phyloP scores from a whole-genome alignment of 176 grass and related monocot genomes.

The Phoenix dactylifera region DNA sequence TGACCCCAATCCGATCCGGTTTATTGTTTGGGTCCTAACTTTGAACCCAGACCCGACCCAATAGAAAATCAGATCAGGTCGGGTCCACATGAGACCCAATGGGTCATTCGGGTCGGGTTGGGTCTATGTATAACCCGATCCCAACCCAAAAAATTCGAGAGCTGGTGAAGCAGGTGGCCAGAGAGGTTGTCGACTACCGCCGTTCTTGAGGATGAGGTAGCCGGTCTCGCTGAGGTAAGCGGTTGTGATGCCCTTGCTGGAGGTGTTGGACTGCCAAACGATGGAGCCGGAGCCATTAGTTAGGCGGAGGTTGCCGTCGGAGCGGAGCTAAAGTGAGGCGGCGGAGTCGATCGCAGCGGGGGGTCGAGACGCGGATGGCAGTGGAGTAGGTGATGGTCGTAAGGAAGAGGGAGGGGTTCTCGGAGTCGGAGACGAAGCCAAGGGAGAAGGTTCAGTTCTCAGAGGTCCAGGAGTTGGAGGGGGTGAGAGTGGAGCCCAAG shows the following conservation, averaged over 20 bases:
- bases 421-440: conserved; percentile 44
- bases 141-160: no score
- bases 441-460: conserved; percentile 39
- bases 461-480: conserved; percentile 51
- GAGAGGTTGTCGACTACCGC: background rate
- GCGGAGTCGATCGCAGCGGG: conserved; percentile 39
- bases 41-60: no score
- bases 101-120: no score
- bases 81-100: no score
- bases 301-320: conserved; percentile 60
- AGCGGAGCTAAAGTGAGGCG: conserved; percentile 45
- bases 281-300: conserved; percentile 52
- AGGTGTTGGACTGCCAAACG: conserved; percentile 62
- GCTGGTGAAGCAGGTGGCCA: no score
- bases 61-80: no score
- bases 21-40: no score
- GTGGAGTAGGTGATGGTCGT: conserved; percentile 53
- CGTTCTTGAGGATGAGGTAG: conserved; percentile 52
- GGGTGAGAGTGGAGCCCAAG: conserved; percentile 46
- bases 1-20: no score
- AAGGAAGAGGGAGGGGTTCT: conserved; percentile 48
- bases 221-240: conserved; percentile 43
- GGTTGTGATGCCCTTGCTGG: conserved; percentile 21
- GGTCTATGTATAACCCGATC: no score
- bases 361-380: conserved; percentile 42